phyloP scores from a whole-genome alignment of 257 asterid genomes.

The Solanum neorickii region DNA sequence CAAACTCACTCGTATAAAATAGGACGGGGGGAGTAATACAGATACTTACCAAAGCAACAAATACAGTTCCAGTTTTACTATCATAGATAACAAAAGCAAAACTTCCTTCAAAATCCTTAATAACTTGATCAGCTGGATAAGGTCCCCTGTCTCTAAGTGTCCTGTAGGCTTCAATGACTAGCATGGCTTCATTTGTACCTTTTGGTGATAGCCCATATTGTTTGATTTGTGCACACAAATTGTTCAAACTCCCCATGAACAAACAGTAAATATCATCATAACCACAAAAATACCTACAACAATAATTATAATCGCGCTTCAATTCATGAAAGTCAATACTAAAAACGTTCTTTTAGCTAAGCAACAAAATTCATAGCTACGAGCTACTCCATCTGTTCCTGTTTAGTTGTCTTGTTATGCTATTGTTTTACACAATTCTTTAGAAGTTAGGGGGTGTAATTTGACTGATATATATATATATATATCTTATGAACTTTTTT shows the following conservation, averaged over 20 bases:
- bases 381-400: not conserved
- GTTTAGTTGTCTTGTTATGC: not conserved
- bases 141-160: constrained; percentile 83
- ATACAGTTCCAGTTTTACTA: constrained; percentile 53
- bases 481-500: not conserved
- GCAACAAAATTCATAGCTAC: not conserved
- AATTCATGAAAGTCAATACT: not conserved
- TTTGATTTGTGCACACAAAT: constrained; percentile 47
- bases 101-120: constrained; percentile 74
- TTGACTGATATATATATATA: too few relatives aligned
- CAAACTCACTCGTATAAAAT: not conserved
- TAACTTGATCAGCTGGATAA: constrained; percentile 79
- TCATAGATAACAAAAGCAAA: constrained; percentile 76
- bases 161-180: constrained; percentile 66
- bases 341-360: not conserved
- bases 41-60: constrained; percentile 52
- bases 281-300: constrained; percentile 50
- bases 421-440: not conserved
- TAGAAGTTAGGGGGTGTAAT: not conserved
- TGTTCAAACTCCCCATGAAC: constrained; percentile 71
- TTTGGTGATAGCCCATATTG: constrained; percentile 62
- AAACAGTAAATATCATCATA: constrained; percentile 63
- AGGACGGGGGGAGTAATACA: not conserved
- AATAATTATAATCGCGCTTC: not conserved
- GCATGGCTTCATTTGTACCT: constrained; percentile 66